Conservation (phyloP, 2,329 filamentous ascomycete genomes). For the Alternaria longipes region DNA sequence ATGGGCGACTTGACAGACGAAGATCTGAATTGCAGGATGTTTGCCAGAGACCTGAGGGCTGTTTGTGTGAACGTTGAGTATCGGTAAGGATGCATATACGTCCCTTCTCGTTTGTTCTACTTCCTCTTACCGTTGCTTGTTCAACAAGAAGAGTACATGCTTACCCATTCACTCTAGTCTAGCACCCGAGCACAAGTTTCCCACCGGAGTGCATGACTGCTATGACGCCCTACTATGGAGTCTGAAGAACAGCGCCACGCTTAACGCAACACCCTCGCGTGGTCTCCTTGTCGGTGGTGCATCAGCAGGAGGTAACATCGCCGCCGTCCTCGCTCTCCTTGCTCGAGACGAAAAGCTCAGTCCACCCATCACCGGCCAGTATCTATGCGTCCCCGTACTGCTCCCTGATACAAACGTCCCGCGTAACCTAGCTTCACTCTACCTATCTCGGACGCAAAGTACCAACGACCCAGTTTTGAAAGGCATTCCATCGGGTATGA, state of each 20-base stretch:
- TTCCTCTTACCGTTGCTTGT: not conserved
- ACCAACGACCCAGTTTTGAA: slow-evolving; percentile 37
- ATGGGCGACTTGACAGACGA: slow-evolving; percentile 57
- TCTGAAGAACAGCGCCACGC: slow-evolving; percentile 31
- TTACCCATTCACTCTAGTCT: slow-evolving; percentile 42
- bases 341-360: slow-evolving; percentile 53
- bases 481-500: slow-evolving; percentile 13
- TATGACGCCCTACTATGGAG: slow-evolving; percentile 59
- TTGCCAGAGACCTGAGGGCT: slow-evolving; percentile 49
- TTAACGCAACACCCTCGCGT: slow-evolving; percentile 54
- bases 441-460: slow-evolving; percentile 49
- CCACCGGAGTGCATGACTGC: slow-evolving; percentile 59
- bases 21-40: slow-evolving; percentile 53
- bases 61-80: slow-evolving; percentile 63
- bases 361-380: slow-evolving; percentile 57
- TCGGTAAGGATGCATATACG: slow-evolving; percentile 38
- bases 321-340: slow-evolving; percentile 58
- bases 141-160: not conserved
- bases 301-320: slow-evolving; percentile 63
- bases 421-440: slow-evolving; percentile 51
- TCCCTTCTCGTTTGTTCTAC: not conserved
- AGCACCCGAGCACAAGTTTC: slow-evolving; percentile 62
- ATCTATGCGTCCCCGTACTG: slow-evolving; percentile 59
- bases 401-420: slow-evolving; percentile 55
- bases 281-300: slow-evolving; percentile 63